Evolutionary conservation across 768 basidiomycete genomes (phyloP).

Genomic region (Phaffia australis): DNA sequence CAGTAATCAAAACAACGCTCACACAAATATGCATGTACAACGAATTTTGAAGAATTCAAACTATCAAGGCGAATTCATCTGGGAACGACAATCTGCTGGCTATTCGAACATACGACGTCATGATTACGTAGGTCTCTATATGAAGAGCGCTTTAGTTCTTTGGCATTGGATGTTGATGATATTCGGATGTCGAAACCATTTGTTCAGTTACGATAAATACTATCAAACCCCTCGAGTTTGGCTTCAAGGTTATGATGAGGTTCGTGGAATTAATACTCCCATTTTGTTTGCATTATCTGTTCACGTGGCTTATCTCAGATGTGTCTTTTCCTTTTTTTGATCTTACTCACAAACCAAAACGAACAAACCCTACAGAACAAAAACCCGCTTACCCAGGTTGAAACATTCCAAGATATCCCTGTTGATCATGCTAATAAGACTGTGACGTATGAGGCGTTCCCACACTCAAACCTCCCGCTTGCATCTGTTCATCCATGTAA

Average conservation of each 20-base stretch:
- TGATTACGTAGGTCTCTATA: slow-evolving; percentile 55
- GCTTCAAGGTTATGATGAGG: slow-evolving; percentile 96
- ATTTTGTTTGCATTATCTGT: too few relatives aligned
- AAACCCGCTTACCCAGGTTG: slow-evolving; percentile 69
- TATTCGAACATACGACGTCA: slow-evolving; percentile 96
- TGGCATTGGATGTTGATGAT: not conserved
- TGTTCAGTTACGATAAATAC: slow-evolving; percentile 75
- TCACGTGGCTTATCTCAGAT: too few relatives aligned
- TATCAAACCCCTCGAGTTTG: slow-evolving; percentile 98
- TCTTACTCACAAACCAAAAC: slow-evolving; percentile 2
- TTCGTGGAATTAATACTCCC: too few relatives aligned
- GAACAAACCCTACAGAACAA: slow-evolving; percentile 53
- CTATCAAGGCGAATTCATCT: not conserved
- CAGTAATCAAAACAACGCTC: too few relatives aligned
- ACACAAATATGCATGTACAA: too few relatives aligned
- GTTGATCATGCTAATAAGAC: slow-evolving; percentile 97
- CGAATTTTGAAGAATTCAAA: slow-evolving; percentile 6
- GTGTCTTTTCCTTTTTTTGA: not conserved
- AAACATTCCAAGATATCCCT: slow-evolving; percentile 95
- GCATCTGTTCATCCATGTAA: slow-evolving; percentile 98
- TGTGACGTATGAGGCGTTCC: slow-evolving; percentile 95
- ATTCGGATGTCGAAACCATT: not conserved
- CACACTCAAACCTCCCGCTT: slow-evolving; percentile 54
- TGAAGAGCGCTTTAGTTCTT: not conserved
- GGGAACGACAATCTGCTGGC: slow-evolving; percentile 66